Conservation (phyloP, 257 asterid genomes). For the Leonotis leonurus region DNA sequence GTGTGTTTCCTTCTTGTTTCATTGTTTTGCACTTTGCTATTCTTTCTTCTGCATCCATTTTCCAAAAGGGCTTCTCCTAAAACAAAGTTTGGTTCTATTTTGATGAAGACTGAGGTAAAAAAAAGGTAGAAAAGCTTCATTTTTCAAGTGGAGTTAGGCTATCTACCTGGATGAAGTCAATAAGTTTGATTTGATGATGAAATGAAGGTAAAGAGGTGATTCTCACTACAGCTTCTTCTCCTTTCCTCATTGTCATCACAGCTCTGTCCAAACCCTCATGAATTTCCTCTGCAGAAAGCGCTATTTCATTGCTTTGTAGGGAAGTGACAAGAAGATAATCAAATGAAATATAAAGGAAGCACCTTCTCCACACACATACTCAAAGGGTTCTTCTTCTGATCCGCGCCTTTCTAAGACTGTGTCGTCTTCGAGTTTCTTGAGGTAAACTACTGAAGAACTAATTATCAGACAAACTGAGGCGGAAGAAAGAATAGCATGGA, state of each 20-base stretch:
- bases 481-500: neutral
- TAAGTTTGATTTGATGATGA: constrained; percentile 37
- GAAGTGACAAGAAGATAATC: neutral
- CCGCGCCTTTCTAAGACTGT: constrained; percentile 38
- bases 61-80: constrained; percentile 63
- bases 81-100: neutral
- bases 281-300: constrained; percentile 27
- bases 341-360: neutral
- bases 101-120: neutral
- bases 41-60: constrained; percentile 48
- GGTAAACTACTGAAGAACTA: constrained; percentile 27
- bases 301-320: neutral
- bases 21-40: constrained; percentile 27
- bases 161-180: constrained; percentile 47
- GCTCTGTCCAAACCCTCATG: constrained; percentile 42
- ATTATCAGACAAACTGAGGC: neutral
- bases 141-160: neutral
- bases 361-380: constrained; percentile 53
- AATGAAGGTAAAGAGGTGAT: constrained; percentile 22
- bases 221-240: constrained; percentile 54
- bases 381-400: constrained; percentile 38
- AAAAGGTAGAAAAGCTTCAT: neutral
- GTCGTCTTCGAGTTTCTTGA: constrained; percentile 44
- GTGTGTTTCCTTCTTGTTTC: constrained; percentile 41
- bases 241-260: constrained; percentile 56